Evolutionary conservation across 2,329 filamentous ascomycete genomes (phyloP), one percentile per base, ranked within the genome.

Genomic region (Myotisia sp.): DNA sequence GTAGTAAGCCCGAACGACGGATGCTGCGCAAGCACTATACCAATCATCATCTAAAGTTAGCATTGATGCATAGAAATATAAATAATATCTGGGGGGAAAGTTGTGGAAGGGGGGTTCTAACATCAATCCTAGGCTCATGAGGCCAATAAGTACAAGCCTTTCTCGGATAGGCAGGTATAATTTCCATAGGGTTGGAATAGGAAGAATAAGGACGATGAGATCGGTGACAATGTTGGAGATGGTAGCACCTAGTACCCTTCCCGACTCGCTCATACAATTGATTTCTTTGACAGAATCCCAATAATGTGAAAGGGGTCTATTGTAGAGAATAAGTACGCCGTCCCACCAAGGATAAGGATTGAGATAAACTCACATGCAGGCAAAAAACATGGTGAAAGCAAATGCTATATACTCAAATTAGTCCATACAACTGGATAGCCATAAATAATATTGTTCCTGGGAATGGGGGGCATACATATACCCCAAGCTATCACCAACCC

Each of bases 101-200:
- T 17, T 7, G 19, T 3, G 26, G 8, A 19, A 10, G n/a, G 14
- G 13, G 10, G 10, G 6, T 9, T 8, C 41, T n/a, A 38, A 43
- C 41, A 43, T 37, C 5, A 42, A 32, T n/a, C 41, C 41, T 18
- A 44, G 27, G 19, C 37, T 39, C 42, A 44, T 44, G 31, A 44
- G 37, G 16, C 23, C 31, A 14, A 41, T 37, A 2, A 44, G 33
- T 8, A 39, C 31, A 8, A 42, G 12, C 24, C 33, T 37, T 20
- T 44, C 41, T 13, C 37, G 26, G 5, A 34, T 17, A 7, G 42
- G 42, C 7, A 44, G 37, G 14, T 30, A 37, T 21, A 44, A 10
- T 13, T 31, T 42, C 30, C 38, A 41, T 6, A 44, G 32, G 8
- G 42, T 41, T 14, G 38, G 42, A n/a, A 43, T 41, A 19, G 42